Percentiles rank a stretch among this genome's conserved stretches.
phyloP scores from a whole-genome alignment of 768 basidiomycete species.

The Krasilnikovozyma curviuscula region DNA sequence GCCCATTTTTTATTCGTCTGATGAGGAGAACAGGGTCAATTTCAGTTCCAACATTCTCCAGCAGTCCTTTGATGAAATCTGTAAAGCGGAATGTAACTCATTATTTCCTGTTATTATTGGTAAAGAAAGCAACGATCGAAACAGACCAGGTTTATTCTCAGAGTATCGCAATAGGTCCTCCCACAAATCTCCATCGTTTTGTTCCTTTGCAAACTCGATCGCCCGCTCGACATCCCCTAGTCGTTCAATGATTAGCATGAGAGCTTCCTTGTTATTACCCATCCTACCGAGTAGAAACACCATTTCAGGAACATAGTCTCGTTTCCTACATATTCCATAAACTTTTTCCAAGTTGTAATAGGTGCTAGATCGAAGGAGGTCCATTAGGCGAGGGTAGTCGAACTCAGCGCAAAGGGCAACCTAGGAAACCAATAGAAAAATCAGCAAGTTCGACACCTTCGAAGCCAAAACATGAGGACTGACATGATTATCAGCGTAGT shows the following conservation, averaged over 20 bases:
- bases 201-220: conserved; percentile 95
- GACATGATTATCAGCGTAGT: conserved; percentile 71
- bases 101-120: too few relatives aligned
- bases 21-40: conserved; percentile 90
- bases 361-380: conserved; percentile 75
- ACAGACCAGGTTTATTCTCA: conserved; percentile 69
- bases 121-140: neutral
- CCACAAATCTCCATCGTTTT: conserved; percentile 92
- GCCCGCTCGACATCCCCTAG: conserved; percentile 82
- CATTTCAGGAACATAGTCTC: conserved; percentile 84
- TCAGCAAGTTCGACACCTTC: neutral
- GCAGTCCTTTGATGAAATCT: conserved; percentile 84
- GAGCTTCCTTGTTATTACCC: conserved; percentile 90
- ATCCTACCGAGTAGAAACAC: conserved; percentile 91
- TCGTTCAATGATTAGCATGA: conserved; percentile 85
- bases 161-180: conserved; percentile 87
- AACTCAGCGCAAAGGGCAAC: conserved; percentile 84
- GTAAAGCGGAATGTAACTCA: too few relatives aligned
- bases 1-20: conserved; percentile 79
- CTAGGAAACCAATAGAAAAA: conserved; percentile 25
- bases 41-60: conserved; percentile 90
- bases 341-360: conserved; percentile 79
- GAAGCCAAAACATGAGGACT: conserved; percentile 4
- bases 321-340: conserved; percentile 61
- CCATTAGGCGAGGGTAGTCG: conserved; percentile 56